Conservation (phyloP, 2,329 filamentous ascomycete species). For the Amesomyces nigricolor region DNA sequence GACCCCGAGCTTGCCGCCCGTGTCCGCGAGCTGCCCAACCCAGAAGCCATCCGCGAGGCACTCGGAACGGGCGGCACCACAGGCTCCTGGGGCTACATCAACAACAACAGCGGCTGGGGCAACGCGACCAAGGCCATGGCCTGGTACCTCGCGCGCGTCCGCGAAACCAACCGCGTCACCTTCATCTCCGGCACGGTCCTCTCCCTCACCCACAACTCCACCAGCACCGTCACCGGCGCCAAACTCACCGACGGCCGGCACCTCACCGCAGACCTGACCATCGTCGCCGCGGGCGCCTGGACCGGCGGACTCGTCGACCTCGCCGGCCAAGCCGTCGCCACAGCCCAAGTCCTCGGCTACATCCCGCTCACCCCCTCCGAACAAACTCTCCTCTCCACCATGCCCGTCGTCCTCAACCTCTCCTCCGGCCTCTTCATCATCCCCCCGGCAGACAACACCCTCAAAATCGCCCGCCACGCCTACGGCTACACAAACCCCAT, state of each 20-base stretch:
- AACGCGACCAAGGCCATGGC: constrained; percentile 67
- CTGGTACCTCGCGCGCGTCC: constrained; percentile 53
- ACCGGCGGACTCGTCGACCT: constrained; percentile 72
- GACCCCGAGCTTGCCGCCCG: constrained; percentile 34
- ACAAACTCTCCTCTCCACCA: constrained; percentile 55
- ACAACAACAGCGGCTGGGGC: constrained; percentile 72
- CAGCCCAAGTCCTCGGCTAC: constrained; percentile 77
- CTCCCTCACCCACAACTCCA: constrained; percentile 37
- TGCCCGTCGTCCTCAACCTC: constrained; percentile 70
- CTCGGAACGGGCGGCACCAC: constrained; percentile 46
- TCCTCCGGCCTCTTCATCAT: constrained; percentile 69
- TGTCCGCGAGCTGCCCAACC: constrained; percentile 42
- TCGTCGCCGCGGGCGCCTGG: constrained; percentile 87
- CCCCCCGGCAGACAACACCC: constrained; percentile 54
- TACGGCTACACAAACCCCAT: constrained; percentile 60
- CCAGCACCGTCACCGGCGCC: constrained; percentile 48
- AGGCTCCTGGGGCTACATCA: constrained; percentile 67
- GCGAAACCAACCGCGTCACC: constrained; percentile 48
- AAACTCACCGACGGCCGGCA: constrained; percentile 33
- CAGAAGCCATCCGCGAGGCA: constrained; percentile 39
- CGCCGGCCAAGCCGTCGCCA: constrained; percentile 68
- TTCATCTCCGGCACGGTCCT: constrained; percentile 49
- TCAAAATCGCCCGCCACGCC: constrained; percentile 66
- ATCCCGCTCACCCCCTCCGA: constrained; percentile 68
- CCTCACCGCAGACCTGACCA: constrained; percentile 55